phyloP scores from a whole-genome alignment of 2,329 filamentous ascomycete species.

The Pestalotiopsis sp. region DNA sequence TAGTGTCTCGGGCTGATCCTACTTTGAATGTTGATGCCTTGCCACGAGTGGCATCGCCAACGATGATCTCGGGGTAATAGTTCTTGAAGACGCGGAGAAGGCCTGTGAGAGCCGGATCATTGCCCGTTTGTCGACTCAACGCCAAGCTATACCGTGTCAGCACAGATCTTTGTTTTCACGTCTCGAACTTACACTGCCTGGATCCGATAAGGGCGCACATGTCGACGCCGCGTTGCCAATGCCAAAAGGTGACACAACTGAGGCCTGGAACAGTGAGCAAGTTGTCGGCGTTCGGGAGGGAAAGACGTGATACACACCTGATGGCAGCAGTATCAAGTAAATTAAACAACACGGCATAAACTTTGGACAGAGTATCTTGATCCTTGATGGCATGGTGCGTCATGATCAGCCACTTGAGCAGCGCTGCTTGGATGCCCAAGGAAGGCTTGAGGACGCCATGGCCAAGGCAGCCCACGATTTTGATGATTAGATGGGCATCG shows the following conservation, averaged over 20 bases:
- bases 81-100: constrained; percentile 85
- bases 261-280: constrained; percentile 42
- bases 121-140: constrained; percentile 63
- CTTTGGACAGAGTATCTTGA: constrained; percentile 62
- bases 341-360: constrained; percentile 80
- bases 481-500: constrained; percentile 61
- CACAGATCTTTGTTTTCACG: neutral
- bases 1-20: constrained; percentile 4
- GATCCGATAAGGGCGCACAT: constrained; percentile 83
- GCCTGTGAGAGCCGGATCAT: constrained; percentile 74
- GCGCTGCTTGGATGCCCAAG: constrained; percentile 67
- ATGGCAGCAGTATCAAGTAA: constrained; percentile 80
- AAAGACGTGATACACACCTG: constrained; percentile 46
- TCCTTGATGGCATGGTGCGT: constrained; percentile 73
- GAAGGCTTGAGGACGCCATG: constrained; percentile 77
- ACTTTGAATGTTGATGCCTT: constrained; percentile 66
- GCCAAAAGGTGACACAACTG: constrained; percentile 78
- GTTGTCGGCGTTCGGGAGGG: neutral
- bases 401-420: constrained; percentile 79
- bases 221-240: constrained; percentile 76
- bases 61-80: constrained; percentile 87
- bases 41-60: constrained; percentile 67
- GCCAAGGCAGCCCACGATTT: constrained; percentile 73
- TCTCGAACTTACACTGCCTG: constrained; percentile 64
- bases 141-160: constrained; percentile 46